Evolutionary conservation across 305 asterid genomes (phyloP).

Genomic region (Fraxinus sp.): DNA sequence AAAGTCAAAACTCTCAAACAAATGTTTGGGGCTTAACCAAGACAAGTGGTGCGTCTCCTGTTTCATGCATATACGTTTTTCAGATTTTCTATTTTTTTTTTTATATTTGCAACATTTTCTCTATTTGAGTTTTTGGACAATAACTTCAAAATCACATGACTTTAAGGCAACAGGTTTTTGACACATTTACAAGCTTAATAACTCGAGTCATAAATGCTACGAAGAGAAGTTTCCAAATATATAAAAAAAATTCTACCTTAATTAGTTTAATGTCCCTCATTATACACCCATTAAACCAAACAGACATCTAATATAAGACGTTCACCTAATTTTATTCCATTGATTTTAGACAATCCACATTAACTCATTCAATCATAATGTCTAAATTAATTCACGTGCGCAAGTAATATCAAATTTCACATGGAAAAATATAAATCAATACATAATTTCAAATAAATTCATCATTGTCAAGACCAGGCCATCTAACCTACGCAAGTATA

Average conservation of each 20-base stretch:
- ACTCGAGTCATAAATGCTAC: too few relatives aligned
- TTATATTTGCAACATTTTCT: too few relatives aligned
- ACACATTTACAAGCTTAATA: too few relatives aligned
- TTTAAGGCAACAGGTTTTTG: too few relatives aligned
- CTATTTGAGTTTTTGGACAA: too few relatives aligned
- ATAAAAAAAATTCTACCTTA: too few relatives aligned
- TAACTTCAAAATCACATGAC: too few relatives aligned
- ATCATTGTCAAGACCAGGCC: not conserved
- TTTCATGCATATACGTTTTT: too few relatives aligned
- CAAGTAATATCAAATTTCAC: not conserved
- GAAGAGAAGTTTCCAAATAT: not conserved
- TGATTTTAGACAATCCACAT: not conserved
- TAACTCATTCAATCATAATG: not conserved
- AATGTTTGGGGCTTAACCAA: too few relatives aligned
- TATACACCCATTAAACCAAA: not conserved
- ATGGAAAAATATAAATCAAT: not conserved
- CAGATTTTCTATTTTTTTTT: too few relatives aligned
- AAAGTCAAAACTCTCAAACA: too few relatives aligned
- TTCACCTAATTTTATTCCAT: not conserved
- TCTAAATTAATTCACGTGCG: not conserved
- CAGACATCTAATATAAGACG: not conserved
- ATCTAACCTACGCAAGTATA: not conserved
- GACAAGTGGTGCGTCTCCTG: too few relatives aligned
- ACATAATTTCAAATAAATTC: not conserved
- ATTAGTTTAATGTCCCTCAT: not conserved